Percentiles rank a stretch among this genome's conserved stretches.
Evolutionary conservation across 805 yeast species (phyloP).

Genomic region (Candida tallmaniae): DNA sequence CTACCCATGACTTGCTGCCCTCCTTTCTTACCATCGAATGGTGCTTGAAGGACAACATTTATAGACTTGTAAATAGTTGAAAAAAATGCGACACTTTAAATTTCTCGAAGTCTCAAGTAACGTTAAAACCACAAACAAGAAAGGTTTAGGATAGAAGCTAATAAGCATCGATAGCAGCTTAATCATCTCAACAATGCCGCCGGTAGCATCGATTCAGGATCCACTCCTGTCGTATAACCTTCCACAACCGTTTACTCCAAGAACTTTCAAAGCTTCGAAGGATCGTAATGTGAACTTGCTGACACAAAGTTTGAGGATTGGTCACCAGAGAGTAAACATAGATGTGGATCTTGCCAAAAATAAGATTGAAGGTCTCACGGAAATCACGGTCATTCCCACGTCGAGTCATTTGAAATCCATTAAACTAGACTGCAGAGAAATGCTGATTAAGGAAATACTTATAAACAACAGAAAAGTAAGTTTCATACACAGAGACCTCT

Average conservation of each 20-base stretch:
- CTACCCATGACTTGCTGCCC: constrained; percentile 3
- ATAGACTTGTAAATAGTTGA: background rate
- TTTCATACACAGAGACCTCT: constrained; percentile 53
- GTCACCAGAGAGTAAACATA: constrained; percentile 77
- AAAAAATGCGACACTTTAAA: too few species aligned
- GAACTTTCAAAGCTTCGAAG: constrained; percentile 16
- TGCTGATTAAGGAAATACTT: constrained; percentile 56
- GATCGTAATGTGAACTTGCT: constrained; percentile 19
- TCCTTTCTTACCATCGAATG: constrained; percentile 4
- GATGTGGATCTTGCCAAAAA: constrained; percentile 73
- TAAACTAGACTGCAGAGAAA: constrained; percentile 76
- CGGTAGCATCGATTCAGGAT: constrained; percentile 4
- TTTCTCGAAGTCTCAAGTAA: too few species aligned
- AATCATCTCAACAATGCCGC: constrained; percentile 5
- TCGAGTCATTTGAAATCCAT: constrained; percentile 53
- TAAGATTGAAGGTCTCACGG: constrained; percentile 68
- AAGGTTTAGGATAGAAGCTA: too few species aligned
- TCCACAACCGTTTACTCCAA: constrained; percentile 13
- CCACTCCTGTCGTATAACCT: background rate
- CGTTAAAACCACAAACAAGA: too few species aligned
- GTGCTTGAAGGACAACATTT: constrained; percentile 5
- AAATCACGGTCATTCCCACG: constrained; percentile 73
- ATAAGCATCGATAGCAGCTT: too few species aligned
- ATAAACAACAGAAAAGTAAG: constrained; percentile 53
- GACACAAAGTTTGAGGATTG: constrained; percentile 58